A percentile compares a stretch with the other conserved stretches of the same genome.
phyloP scores from a whole-genome alignment of 1,284 basidiomycete species.

The Athelia psychrophila region DNA sequence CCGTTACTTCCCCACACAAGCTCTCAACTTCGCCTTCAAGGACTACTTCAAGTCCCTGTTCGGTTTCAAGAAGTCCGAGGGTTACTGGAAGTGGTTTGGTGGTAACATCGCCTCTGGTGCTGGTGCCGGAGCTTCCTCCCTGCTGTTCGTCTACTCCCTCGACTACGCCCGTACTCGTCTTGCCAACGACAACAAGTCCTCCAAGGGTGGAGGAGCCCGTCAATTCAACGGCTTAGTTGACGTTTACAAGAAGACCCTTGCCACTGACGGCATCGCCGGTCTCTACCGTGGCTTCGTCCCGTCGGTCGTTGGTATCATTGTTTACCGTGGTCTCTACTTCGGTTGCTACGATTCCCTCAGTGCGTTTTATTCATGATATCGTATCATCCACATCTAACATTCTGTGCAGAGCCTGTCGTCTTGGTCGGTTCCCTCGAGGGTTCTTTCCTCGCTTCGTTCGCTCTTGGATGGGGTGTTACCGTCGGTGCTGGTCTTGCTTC shows the following conservation, averaged over 20 bases:
- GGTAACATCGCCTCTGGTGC: slow-evolving; percentile 96
- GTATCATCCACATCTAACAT: slow-evolving; percentile 6
- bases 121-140: slow-evolving; percentile 93
- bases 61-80: slow-evolving; percentile 87
- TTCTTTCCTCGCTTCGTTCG: slow-evolving; percentile 89
- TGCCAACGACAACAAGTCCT: slow-evolving; percentile 94
- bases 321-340: slow-evolving; percentile 96
- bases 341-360: slow-evolving; percentile 94
- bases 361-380: slow-evolving; percentile 35
- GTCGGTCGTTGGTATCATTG: slow-evolving; percentile 93
- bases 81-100: slow-evolving; percentile 89
- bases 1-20: slow-evolving; percentile 97
- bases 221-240: slow-evolving; percentile 96
- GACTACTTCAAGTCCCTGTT: slow-evolving; percentile 96
- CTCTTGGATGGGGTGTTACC: slow-evolving; percentile 92
- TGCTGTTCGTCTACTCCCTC: slow-evolving; percentile 97
- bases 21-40: slow-evolving; percentile 97
- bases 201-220: slow-evolving; percentile 86
- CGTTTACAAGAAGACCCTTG: slow-evolving; percentile 92
- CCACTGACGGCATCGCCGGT: slow-evolving; percentile 84
- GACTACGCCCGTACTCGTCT: slow-evolving; percentile 98
- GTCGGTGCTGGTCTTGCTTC: slow-evolving; percentile 95
- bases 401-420: slow-evolving; percentile 79
- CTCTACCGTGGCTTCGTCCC: slow-evolving; percentile 96
- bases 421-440: slow-evolving; percentile 87